These are phyloP conservation scores for Tulasnella sp. DNA, from an alignment of 768 basidiomycete species.

Conservation along the genomic window DNA sequence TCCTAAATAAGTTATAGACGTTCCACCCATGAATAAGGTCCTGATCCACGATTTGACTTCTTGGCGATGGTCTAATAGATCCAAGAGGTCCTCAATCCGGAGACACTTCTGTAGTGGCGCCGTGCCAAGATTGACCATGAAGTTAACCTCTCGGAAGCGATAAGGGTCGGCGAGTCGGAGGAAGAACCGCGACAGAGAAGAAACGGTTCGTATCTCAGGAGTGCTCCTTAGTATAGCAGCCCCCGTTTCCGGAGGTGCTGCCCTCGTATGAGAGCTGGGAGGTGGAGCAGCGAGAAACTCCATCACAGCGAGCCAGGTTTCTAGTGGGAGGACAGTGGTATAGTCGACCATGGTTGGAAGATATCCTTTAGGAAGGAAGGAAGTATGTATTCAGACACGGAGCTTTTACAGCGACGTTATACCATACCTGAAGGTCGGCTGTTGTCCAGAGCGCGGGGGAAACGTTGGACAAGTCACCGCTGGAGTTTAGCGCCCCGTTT, in stretches of 20 bases:
- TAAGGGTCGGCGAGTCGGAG: neutral
- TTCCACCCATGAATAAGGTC: neutral
- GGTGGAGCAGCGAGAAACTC: neutral
- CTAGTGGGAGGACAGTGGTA: neutral
- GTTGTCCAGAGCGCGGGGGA: neutral
- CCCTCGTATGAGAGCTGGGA: too few relatives aligned
- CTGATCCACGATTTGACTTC: neutral
- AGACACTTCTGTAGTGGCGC: neutral
- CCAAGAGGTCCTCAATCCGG: neutral
- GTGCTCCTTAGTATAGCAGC: neutral
- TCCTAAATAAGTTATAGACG: neutral
- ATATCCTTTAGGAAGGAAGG: neutral
- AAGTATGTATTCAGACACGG: neutral
- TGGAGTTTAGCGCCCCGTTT: neutral
- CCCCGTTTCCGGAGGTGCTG: too few relatives aligned
- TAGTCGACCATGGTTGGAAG: neutral
- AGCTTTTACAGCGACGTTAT: neutral
- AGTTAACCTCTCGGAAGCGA: neutral
- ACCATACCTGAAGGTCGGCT: neutral
- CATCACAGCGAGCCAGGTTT: neutral
- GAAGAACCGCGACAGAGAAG: neutral
- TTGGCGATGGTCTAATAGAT: neutral
- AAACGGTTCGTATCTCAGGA: neutral
- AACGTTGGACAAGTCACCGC: neutral
- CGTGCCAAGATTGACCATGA: neutral